A percentile compares a stretch with the other conserved stretches of the same genome.
These are phyloP conservation scores for Candida railenensis DNA, from an alignment of 805 yeast species.

Conservation along the genomic window DNA sequence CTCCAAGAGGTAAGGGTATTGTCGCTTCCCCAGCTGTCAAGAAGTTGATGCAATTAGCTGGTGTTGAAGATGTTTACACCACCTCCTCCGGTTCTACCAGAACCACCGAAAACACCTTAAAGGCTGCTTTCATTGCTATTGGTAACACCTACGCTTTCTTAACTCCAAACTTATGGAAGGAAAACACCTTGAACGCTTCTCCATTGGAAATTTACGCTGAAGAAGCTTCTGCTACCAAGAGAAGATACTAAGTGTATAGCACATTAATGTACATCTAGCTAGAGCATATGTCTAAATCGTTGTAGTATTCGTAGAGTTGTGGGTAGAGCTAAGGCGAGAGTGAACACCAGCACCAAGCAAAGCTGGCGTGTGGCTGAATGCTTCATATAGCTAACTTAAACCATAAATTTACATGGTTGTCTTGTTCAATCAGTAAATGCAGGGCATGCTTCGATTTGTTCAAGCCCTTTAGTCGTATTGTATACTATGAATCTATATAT, in stretches of 20 bases:
- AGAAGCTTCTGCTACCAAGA: constrained; percentile 73
- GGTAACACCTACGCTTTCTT: constrained; percentile 99
- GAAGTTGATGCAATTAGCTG: constrained; percentile 98
- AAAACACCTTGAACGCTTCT: constrained; percentile 78
- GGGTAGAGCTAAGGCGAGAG: too few relatives aligned
- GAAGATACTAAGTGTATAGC: constrained; percentile 61
- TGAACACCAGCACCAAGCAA: too few relatives aligned
- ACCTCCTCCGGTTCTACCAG: constrained; percentile 98
- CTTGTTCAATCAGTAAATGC: too few relatives aligned
- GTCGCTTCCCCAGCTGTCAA: constrained; percentile 99
- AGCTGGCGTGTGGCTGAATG: too few relatives aligned
- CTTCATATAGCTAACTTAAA: too few relatives aligned
- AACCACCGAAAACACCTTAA: constrained; percentile 99
- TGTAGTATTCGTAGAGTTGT: too few relatives aligned
- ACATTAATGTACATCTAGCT: too few relatives aligned
- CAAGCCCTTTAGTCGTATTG: not conserved
- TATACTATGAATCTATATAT: not conserved
- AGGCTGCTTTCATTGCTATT: constrained; percentile 98
- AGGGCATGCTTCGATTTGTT: not conserved
- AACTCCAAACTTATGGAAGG: constrained; percentile 98
- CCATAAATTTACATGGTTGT: too few relatives aligned
- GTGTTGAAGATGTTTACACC: constrained; percentile 99
- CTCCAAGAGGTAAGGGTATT: constrained; percentile 99
- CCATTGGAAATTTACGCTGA: constrained; percentile 95
- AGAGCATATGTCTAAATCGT: too few relatives aligned